Conservation (phyloP, 2,329 filamentous ascomycete genomes). For the Aspergillus sp. region DNA sequence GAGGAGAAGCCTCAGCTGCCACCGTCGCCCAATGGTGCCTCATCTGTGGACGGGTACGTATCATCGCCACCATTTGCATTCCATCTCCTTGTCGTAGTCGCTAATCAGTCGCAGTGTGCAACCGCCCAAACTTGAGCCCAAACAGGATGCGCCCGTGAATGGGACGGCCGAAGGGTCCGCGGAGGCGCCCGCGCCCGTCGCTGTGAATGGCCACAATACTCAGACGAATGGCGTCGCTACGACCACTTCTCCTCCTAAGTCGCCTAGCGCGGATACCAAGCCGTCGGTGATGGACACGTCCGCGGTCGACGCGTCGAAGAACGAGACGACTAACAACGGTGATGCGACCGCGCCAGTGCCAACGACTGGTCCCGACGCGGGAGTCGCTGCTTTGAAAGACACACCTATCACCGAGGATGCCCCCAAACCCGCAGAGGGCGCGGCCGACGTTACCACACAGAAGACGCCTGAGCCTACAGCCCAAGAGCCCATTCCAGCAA, state of each 20-base stretch:
- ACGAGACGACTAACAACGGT: slow-evolving; percentile 6
- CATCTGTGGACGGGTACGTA: slow-evolving; percentile 22
- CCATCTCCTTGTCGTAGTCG: slow-evolving; percentile 1
- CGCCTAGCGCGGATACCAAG: slow-evolving; percentile 13
- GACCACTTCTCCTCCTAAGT: slow-evolving; percentile 29
- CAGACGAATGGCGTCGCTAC: slow-evolving; percentile 29
- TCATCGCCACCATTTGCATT: background rate
- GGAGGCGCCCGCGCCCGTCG: slow-evolving; percentile 14
- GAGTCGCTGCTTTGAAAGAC: background rate
- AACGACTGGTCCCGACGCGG: slow-evolving; percentile 1
- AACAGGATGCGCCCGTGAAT: slow-evolving; percentile 18
- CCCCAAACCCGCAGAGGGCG: background rate
- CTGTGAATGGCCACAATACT: slow-evolving; percentile 30
- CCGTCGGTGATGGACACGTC: slow-evolving; percentile 9
- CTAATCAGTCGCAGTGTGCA: slow-evolving; percentile 23
- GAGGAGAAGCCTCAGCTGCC: slow-evolving; percentile 42
- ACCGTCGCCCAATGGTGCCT: slow-evolving; percentile 31
- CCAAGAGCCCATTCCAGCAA: slow-evolving; percentile 6
- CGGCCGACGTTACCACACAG: background rate
- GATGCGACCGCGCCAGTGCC: slow-evolving; percentile 1
- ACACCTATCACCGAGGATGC: background rate
- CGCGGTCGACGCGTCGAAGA: slow-evolving; percentile 9
- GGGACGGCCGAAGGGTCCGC: slow-evolving; percentile 8
- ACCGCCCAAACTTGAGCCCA: slow-evolving; percentile 22
- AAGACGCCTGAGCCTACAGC: background rate